These are phyloP conservation scores for Nakazawaea populi DNA, from an alignment of 805 yeast genomes.

Conservation along the genomic window DNA sequence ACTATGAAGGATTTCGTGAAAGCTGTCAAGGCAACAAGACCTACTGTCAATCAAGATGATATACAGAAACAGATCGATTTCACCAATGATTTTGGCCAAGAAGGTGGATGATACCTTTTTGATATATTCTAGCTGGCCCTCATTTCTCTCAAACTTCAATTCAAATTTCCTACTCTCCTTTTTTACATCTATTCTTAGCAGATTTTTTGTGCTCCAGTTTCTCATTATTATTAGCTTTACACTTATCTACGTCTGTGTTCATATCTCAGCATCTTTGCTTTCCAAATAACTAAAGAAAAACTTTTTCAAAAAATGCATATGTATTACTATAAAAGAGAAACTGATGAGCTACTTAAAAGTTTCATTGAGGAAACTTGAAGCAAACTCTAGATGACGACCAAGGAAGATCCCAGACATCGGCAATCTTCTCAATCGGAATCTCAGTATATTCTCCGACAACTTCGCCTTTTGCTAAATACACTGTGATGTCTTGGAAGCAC, in stretches of 20 bases:
- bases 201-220: not conserved
- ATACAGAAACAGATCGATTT: conserved; percentile 78
- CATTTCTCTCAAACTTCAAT: not conserved
- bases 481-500: not conserved
- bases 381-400: conserved; percentile 1
- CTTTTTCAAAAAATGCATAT: not conserved
- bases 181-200: too few relatives aligned
- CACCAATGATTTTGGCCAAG: conserved; percentile 95
- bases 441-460: not conserved
- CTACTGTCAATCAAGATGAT: conserved; percentile 88
- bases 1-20: conserved; percentile 89
- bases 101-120: conserved; percentile 65
- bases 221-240: not conserved
- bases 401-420: conserved; percentile 1
- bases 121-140: too few relatives aligned
- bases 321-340: not conserved
- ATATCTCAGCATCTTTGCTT: too few relatives aligned
- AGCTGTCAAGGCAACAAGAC: conserved; percentile 86
- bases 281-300: too few relatives aligned
- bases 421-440: not conserved
- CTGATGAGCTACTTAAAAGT: too few relatives aligned
- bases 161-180: not conserved
- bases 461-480: not conserved
- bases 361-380: not conserved
- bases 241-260: not conserved